A percentile compares a stretch with the other conserved stretches of the same genome.
phyloP scores from a whole-genome alignment of 192 early-diverging fungal genomes.

The Podila clonocystis region DNA sequence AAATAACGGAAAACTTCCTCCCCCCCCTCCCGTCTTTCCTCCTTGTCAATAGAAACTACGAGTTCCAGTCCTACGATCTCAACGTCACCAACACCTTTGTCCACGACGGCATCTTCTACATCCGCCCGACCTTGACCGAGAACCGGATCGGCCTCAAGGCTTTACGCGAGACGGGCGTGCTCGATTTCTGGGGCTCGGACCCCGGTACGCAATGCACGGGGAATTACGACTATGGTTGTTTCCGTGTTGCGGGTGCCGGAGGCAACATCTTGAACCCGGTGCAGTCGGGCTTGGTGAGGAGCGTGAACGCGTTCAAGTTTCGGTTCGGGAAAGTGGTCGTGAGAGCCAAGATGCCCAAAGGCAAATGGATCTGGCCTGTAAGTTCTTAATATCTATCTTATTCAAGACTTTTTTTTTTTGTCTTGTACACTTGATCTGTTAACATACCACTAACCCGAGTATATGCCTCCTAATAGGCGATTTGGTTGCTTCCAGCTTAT shows the following conservation, averaged over 20 bases:
- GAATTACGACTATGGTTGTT: slow-evolving; percentile 54
- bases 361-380: slow-evolving; percentile 62
- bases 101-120: slow-evolving; percentile 64
- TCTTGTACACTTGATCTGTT: background rate
- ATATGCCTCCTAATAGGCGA: slow-evolving; percentile 36
- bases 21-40: background rate
- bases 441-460: background rate
- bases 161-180: slow-evolving; percentile 47
- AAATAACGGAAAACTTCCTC: too few relatives aligned
- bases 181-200: slow-evolving; percentile 49
- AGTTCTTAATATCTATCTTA: background rate
- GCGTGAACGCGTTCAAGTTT: slow-evolving; percentile 55
- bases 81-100: slow-evolving; percentile 69
- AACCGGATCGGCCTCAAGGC: slow-evolving; percentile 58
- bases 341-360: slow-evolving; percentile 63
- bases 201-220: slow-evolving; percentile 40
- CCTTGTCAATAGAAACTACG: slow-evolving; percentile 12
- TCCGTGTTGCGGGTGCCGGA: slow-evolving; percentile 53
- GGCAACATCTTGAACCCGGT: slow-evolving; percentile 69
- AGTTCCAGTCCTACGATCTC: slow-evolving; percentile 51
- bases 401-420: background rate
- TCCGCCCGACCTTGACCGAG: slow-evolving; percentile 68
- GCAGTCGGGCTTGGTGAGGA: slow-evolving; percentile 62
- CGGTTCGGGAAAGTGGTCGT: slow-evolving; percentile 68
- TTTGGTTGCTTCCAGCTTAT: slow-evolving; percentile 71